Percentiles rank a stretch among this genome's conserved stretches.
These are phyloP conservation scores for Amanita pseudoporphyria DNA, from an alignment of 768 basidiomycete species.

Conservation along the genomic window DNA sequence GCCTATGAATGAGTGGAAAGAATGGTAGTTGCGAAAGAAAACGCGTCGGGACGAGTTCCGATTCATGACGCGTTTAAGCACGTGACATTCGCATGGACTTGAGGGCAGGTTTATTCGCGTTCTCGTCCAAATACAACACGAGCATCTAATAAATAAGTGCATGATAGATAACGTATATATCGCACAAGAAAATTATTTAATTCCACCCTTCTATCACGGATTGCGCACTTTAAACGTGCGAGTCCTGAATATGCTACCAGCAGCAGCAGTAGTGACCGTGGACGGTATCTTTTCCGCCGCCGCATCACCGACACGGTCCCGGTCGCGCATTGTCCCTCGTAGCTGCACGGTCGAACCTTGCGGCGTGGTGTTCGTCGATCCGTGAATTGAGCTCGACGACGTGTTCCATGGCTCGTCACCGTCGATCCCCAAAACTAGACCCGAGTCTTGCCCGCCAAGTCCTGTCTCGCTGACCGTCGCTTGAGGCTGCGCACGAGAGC, in stretches of 20 bases:
- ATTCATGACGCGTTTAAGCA: neutral
- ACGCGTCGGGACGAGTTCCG: neutral
- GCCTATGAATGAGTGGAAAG: too few relatives aligned
- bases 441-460: neutral
- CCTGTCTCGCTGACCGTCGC: neutral
- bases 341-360: too few relatives aligned
- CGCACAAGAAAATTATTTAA: neutral
- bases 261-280: too few relatives aligned
- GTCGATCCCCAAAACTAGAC: neutral
- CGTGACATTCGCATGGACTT: neutral
- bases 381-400: too few relatives aligned
- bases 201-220: neutral
- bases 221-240: conserved; percentile 7
- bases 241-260: neutral
- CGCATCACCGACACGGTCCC: too few relatives aligned
- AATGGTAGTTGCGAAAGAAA: neutral
- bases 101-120: conserved; percentile 2
- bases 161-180: neutral
- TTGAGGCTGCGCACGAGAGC: neutral
- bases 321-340: too few relatives aligned
- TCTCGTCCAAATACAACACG: too few relatives aligned
- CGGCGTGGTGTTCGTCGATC: too few relatives aligned
- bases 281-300: too few relatives aligned
- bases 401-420: too few relatives aligned
- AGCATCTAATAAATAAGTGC: neutral